A percentile compares a stretch with the other conserved stretches of the same genome.
Evolutionary conservation across 192 early-diverging fungal genomes (phyloP).

Genomic region (Funneliformis mosseae): DNA sequence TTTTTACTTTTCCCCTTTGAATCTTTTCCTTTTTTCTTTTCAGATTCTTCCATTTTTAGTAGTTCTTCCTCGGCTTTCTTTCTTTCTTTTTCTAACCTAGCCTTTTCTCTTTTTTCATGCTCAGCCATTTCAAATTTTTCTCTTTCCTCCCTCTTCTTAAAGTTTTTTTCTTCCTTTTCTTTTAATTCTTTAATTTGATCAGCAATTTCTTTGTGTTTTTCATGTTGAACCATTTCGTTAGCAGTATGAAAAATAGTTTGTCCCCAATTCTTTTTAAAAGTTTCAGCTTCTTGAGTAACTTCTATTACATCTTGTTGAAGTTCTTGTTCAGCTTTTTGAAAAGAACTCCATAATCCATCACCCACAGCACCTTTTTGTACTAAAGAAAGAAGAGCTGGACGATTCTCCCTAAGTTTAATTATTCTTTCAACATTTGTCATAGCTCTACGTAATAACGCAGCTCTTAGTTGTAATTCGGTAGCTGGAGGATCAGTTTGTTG

Average conservation of each 20-base stretch:
- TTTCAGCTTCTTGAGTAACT: conserved; percentile 80
- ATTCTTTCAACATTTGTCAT: conserved; percentile 76
- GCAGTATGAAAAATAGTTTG: conserved; percentile 82
- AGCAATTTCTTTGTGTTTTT: conserved; percentile 53
- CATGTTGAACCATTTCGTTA: conserved; percentile 71
- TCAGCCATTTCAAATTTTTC: conserved; percentile 47
- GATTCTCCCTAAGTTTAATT: conserved; percentile 77
- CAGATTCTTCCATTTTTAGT: conserved; percentile 43
- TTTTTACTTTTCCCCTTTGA: conserved; percentile 30
- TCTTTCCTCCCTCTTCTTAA: conserved; percentile 47
- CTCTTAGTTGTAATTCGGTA: conserved; percentile 62
- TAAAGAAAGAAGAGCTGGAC: conserved; percentile 71
- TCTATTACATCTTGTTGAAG: conserved; percentile 78
- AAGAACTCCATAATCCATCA: conserved; percentile 79
- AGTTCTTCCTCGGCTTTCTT: conserved; percentile 49
- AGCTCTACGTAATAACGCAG: conserved; percentile 81
- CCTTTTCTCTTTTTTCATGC: conserved; percentile 47
- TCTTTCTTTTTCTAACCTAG: conserved; percentile 40
- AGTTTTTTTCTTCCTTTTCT: conserved; percentile 54
- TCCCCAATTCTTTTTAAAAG: conserved; percentile 79
- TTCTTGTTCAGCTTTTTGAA: conserved; percentile 77
- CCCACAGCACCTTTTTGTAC: conserved; percentile 79
- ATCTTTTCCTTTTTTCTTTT: conserved; percentile 44
- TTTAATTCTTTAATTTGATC: conserved; percentile 51
- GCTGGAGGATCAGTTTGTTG: conserved; percentile 58